Base-by-base conservation (phyloP, 2,329 filamentous ascomycete species). In the Phoma sp. region DNA sequence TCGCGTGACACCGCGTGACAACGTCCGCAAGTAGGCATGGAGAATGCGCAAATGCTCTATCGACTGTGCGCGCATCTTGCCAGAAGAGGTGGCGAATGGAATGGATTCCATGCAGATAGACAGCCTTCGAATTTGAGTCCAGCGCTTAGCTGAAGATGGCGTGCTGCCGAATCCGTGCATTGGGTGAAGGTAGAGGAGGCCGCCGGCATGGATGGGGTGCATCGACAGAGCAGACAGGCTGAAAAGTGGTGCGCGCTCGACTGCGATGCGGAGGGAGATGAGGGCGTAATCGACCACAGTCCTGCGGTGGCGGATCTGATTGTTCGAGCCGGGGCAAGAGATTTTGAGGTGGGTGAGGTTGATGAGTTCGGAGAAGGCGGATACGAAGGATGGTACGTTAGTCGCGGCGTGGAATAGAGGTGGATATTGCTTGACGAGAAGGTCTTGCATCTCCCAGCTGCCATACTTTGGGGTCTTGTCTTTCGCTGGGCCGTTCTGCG, bases 401-500 rank as follows among this genome's bases (percentile, higher is more conserved):
- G 90, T 93, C 7, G 92, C 90, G 6, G 91, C 90, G 69, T 96
- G 92, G 77, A 96, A 96, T 2, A 96, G 78, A 5, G 92, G 90
- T 47, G 91, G 90, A 68, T 96, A 96, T 76, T 96, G 91, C 70
- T 91, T 86, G 11, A 91, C 90, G 57, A 96, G 81, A 54, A 96
- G 83, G 69, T 93, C 89, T 57, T 88, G 91, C 67, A 95, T 85
- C 66, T 91, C 89, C 64, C 84, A 82, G 71, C 87, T 90, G 62
- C 89, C 90, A 72, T 96, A 96, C 76, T 91, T 93, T 46, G 89
- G 89, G 48, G 86, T 68, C 64, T 75, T 80, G 59, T 83, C 81
- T 62, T 86, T 77, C 40, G 84, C 49, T 81, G 85, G 60, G 24
- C 66, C 59, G 27, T 82, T 82, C 70, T 85, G 83, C 36, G 86